Conservation (phyloP, 192 early-diverging fungal species). For the Radiomyces spectabilis region DNA sequence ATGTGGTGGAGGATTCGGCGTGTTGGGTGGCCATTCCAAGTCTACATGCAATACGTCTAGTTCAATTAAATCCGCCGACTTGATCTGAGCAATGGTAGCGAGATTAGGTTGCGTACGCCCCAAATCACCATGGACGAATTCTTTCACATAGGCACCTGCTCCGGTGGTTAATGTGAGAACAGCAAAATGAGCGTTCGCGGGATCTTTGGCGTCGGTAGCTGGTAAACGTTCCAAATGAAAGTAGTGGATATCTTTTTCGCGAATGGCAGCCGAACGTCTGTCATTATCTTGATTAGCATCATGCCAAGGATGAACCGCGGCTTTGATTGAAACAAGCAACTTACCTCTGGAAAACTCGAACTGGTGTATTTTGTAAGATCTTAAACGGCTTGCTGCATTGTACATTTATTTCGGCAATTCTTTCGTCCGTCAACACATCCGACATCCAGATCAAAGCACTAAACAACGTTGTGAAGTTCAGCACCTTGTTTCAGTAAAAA, state of each 20-base stretch:
- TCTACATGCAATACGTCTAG: slow-evolving; percentile 84
- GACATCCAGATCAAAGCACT: slow-evolving; percentile 67
- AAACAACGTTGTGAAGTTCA: neutral
- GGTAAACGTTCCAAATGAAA: neutral
- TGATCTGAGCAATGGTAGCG: slow-evolving; percentile 45
- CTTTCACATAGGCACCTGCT: slow-evolving; percentile 91
- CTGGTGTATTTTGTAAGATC: slow-evolving; percentile 62
- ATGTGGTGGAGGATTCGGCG: too few species aligned
- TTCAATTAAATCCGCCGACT: slow-evolving; percentile 63
- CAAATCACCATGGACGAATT: slow-evolving; percentile 92
- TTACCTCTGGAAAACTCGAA: slow-evolving; percentile 67
- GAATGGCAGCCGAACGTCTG: slow-evolving; percentile 8
- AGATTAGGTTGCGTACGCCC: slow-evolving; percentile 79
- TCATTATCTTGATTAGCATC: too few species aligned
- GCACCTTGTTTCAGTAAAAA: neutral
- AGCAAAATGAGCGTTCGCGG: slow-evolving; percentile 33
- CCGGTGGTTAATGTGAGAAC: slow-evolving; percentile 66
- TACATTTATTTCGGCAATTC: slow-evolving; percentile 46
- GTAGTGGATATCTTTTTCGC: slow-evolving; percentile 8
- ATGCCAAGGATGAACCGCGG: neutral
- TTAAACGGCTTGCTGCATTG: slow-evolving; percentile 35
- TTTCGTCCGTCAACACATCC: slow-evolving; percentile 36
- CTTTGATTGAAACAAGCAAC: too few species aligned
- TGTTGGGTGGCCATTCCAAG: slow-evolving; percentile 78
- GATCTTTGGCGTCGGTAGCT: neutral